Conservation (phyloP, 2,329 filamentous ascomycete species). For the Fonsecaea multimorphosa region DNA sequence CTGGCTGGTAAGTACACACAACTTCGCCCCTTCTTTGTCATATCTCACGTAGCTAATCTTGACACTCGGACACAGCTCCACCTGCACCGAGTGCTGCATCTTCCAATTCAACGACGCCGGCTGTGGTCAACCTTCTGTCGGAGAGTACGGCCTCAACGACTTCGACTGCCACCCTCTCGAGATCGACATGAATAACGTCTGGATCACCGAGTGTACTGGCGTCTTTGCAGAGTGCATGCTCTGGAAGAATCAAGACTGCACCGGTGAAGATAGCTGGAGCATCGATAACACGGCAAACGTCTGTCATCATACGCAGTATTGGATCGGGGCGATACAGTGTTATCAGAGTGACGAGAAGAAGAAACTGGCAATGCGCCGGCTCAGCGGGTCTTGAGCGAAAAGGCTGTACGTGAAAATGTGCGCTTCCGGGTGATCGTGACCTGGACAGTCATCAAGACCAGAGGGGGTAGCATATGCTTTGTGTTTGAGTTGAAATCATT, state of each 20-base stretch:
- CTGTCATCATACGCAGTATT: conserved; percentile 17
- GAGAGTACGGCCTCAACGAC: conserved; percentile 10
- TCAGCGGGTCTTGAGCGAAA: not conserved
- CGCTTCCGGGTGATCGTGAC: not conserved
- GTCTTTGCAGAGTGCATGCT: conserved; percentile 21
- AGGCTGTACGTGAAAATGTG: not conserved
- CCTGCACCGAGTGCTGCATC: conserved; percentile 27
- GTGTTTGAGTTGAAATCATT: not conserved
- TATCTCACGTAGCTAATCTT: not conserved
- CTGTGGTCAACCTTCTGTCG: conserved; percentile 7
- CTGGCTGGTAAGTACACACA: conserved; percentile 5
- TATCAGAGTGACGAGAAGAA: not conserved
- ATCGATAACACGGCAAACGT: conserved; percentile 13
- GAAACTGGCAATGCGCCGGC: not conserved
- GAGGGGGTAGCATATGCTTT: not conserved
- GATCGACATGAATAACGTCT: conserved; percentile 20
- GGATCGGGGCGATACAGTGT: conserved; percentile 14
- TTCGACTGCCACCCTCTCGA: not conserved
- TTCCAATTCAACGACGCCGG: conserved; percentile 14
- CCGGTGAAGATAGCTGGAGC: not conserved
- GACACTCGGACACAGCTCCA: conserved; percentile 12
- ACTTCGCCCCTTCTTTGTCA: not conserved
- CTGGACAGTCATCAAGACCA: not conserved
- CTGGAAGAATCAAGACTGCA: conserved; percentile 16
- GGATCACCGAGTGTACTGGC: conserved; percentile 26